These are phyloP conservation scores for Wickerhamomyces queroliae DNA, from an alignment of 805 yeast genomes.

Conservation along the genomic window DNA sequence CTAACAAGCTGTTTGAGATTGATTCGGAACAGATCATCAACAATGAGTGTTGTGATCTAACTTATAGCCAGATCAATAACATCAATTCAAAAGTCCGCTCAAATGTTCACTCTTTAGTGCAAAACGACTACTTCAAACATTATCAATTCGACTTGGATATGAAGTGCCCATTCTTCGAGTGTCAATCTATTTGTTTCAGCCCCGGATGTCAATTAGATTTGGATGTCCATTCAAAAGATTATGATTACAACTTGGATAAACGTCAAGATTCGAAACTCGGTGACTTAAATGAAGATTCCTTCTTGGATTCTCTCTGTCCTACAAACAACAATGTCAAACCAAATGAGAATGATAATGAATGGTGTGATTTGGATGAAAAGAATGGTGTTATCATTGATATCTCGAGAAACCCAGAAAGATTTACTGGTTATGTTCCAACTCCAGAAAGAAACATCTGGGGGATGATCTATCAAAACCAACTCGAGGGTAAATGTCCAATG, in stretches of 20 bases:
- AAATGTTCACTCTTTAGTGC: slow-evolving; percentile 48
- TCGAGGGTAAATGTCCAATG: slow-evolving; percentile 52
- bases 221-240: slow-evolving; percentile 23
- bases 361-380: slow-evolving; percentile 63
- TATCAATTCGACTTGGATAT: slow-evolving; percentile 68
- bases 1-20: slow-evolving; percentile 12
- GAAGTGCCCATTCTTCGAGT: slow-evolving; percentile 79
- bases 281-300: slow-evolving; percentile 26
- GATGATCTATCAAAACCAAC: slow-evolving; percentile 76
- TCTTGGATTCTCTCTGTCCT: slow-evolving; percentile 33
- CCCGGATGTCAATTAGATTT: slow-evolving; percentile 23
- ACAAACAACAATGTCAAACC: slow-evolving; percentile 7
- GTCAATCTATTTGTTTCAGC: slow-evolving; percentile 37
- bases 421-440: slow-evolving; percentile 92
- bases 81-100: slow-evolving; percentile 51
- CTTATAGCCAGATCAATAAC: slow-evolving; percentile 42
- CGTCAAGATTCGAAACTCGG: slow-evolving; percentile 41
- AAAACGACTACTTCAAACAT: slow-evolving; percentile 79
- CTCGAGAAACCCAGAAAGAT: slow-evolving; percentile 87
- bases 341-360: slow-evolving; percentile 47
- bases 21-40: slow-evolving; percentile 13
- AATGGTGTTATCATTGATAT: slow-evolving; percentile 82
- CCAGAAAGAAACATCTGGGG: slow-evolving; percentile 92
- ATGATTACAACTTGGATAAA: slow-evolving; percentile 17
- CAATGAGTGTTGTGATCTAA: slow-evolving; percentile 30